Evolutionary conservation across 768 basidiomycete genomes (phyloP), one percentile per base, ranked within the genome.

Genomic region (Leccinellum rugosiceps): DNA sequence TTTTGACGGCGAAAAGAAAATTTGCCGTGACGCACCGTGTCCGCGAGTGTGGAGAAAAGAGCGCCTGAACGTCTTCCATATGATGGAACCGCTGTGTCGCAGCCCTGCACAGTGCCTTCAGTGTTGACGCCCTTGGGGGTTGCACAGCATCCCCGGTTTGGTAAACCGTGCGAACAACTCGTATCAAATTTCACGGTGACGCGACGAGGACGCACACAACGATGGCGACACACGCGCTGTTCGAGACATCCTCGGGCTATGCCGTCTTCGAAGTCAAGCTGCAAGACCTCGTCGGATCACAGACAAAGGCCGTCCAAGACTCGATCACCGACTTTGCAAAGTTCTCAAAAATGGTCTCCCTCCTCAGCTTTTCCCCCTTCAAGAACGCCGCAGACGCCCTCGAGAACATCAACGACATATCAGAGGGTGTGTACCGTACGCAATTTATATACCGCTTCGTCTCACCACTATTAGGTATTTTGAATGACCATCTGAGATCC

Each of bases 381-480:
- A 92, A 92, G 74, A 94, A 79, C 58, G 93, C 94, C 23, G 94
- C 92, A 0, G 87, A 95, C 70, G 94, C 94, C 32, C 78, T 98
- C 63, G 94, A 98, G 77, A 98, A 97, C 65, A 88, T 88, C 52
- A 98, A 98, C 70, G 96, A 98, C 74, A 74, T 98, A 15, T 97
- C 95, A 10, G 95, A 98, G 80, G 94, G 96, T 94, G 59, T 30
- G 83, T 76, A 26, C 14, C 10, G 4, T 2, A 41, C 4, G 5
- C 11, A 6, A 25, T 5, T 30, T 2, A 2, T 7, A n/a, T 6
- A 3, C 28, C 2, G 14, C 0, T 23, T 11, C 6, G 1, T 31
- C 4, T 11, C 32, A 25, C 46, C 53, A 13, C 55, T 17, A 35
- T 4, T 63, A 96, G 94, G 94, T 58, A 83, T 94, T 59, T 73